These are phyloP conservation scores for Salvia sclarea DNA, from an alignment of 305 asterid genomes.

Conservation along the genomic window DNA sequence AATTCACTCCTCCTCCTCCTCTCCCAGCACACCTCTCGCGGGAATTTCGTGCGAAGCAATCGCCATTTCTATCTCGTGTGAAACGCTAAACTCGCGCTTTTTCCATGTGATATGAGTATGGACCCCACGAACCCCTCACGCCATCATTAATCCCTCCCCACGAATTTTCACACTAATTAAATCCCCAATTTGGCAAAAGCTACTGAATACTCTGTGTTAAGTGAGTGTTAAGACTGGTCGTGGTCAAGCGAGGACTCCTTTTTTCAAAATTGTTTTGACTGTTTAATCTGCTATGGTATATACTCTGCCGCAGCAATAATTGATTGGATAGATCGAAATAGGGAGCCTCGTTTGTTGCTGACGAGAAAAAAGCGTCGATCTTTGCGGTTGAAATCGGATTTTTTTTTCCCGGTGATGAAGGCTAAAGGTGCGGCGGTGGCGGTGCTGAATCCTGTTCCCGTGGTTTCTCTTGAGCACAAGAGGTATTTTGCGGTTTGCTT, in stretches of 20 bases:
- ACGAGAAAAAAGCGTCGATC: slow-evolving; percentile 20
- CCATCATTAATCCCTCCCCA: slow-evolving; percentile 20
- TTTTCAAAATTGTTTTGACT: slow-evolving; percentile 30
- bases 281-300: not conserved
- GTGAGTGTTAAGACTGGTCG: not conserved
- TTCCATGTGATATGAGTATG: slow-evolving; percentile 55
- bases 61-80: slow-evolving; percentile 26
- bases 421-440: slow-evolving; percentile 46
- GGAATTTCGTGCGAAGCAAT: slow-evolving; percentile 45
- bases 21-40: slow-evolving; percentile 14
- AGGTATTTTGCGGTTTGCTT: slow-evolving; percentile 48
- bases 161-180: slow-evolving; percentile 24
- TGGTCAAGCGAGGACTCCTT: slow-evolving; percentile 26
- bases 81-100: slow-evolving; percentile 50
- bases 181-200: no score
- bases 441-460: slow-evolving; percentile 56
- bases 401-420: slow-evolving; percentile 54
- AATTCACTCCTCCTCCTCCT: slow-evolving; percentile 29
- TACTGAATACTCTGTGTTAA: no score
- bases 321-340: slow-evolving; percentile 27
- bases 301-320: slow-evolving; percentile 21
- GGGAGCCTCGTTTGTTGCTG: slow-evolving; percentile 21
- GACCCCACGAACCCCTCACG: slow-evolving; percentile 15
- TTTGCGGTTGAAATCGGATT: slow-evolving; percentile 31
- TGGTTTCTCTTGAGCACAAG: slow-evolving; percentile 70